Base-by-base conservation (phyloP, 1,284 basidiomycete species). In the Pholiota adiposa region DNA sequence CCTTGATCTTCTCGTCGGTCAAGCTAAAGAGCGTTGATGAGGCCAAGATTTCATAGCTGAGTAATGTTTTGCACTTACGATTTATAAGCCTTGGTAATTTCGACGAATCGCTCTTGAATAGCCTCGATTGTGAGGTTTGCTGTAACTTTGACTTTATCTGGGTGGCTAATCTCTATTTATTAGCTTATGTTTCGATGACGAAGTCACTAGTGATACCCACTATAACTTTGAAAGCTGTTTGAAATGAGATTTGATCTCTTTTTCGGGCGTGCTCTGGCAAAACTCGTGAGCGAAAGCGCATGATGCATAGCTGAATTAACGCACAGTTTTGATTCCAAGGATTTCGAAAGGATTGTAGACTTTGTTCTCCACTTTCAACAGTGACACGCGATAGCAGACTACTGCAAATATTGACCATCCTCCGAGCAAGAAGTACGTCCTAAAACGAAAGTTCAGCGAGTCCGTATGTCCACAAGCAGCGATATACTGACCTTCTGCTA, bases 41-140 rank as follows among this genome's bases (percentile, higher is more conserved):
- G 52, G n/a, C n/a, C n/a, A n/a, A 61, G 51, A 50, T 38, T 36
- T 14, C 41, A 7, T 49, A 44, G 34, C 16, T 23, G 3, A 36
- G 7, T 12, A 25, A 19, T 3, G 11, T 21, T n/a, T 44, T n/a
- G 76, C 87, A 63, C 65, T 54, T n/a, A 94, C 86, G 97, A 77
- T 82, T 99, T 99, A 81, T 99, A 99, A 0, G 97, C 97, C 75
- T 99, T 99, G 23, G 97, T 99, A 46, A 99, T 80, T 50, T 94
- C 88, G 40, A 99, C 94, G 73, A 97, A 99, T 65, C 90, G 88
- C 53, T 88, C 82, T 67, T 94, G 93, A 34, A 93, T 94, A n/a
- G 88, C 83, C 69, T 98, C 97, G 58, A 92, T 83, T 0, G 97
- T 98, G 70, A 96, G 83, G 70, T 98, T 96, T 1, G 81, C 84